These are phyloP conservation scores for Ophiostoma quercus DNA, from an alignment of 2,329 filamentous ascomycete genomes.

Conservation along the genomic window DNA sequence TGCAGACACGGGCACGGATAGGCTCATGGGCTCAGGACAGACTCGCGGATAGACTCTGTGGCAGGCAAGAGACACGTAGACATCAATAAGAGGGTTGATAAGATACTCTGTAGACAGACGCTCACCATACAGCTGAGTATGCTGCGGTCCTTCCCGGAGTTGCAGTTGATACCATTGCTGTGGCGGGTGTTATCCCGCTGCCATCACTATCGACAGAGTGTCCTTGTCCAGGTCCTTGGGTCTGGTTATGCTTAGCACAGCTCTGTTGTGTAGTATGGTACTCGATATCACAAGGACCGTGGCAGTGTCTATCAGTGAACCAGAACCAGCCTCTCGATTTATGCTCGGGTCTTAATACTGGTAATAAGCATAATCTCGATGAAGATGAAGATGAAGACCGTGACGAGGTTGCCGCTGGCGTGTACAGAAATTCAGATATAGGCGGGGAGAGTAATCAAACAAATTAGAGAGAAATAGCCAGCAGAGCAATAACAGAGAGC, in stretches of 20 bases:
- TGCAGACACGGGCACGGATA: background rate
- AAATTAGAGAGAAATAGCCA: too few relatives aligned
- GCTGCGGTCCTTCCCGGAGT: background rate
- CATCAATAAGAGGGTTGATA: background rate
- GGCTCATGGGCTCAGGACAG: background rate
- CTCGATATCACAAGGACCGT: background rate
- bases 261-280: background rate
- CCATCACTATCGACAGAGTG: background rate
- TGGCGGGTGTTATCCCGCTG: background rate
- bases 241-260: background rate
- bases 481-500: background rate
- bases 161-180: background rate
- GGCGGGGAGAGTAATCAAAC: background rate
- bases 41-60: too few relatives aligned
- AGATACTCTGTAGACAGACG: background rate
- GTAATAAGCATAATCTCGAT: background rate
- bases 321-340: background rate
- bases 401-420: background rate
- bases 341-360: background rate
- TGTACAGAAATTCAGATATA: background rate
- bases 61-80: background rate
- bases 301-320: background rate
- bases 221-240: slow-evolving; percentile 5
- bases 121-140: background rate
- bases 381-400: background rate